Evolutionary conservation across 2,329 filamentous ascomycete species (phyloP), one percentile per base, ranked within the genome.

Genomic region (Helotiales sp.): DNA sequence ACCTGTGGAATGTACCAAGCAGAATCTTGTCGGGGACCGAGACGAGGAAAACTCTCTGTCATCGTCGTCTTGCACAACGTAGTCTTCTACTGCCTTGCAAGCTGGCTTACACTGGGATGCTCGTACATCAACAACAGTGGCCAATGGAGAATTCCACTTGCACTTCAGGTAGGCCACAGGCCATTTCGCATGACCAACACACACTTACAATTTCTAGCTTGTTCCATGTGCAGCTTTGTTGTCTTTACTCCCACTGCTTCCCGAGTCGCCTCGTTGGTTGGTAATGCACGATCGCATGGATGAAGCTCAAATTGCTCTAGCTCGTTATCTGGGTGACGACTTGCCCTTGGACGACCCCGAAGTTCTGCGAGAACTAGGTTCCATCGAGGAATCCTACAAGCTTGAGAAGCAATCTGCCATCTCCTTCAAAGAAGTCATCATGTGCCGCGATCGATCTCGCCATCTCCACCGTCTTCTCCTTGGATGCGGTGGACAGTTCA

Each of bases 21-120:
- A 15, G 62, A 65, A 42, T 61, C 60, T 3, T 59, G 52, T 29
- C 55, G 58, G 57, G 58, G 57, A 22, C 58, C 58, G 33, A 50
- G 58, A 50, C 46, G 62, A 38, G 62, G 62, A 50, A 65, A 65
- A 33, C 58, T 65, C 6, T 62, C 60, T 7, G 60, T 65, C 17
- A 65, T 63, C 17, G 62, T 63, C n/a, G 81, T 81, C 15, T 78
- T 80, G 2, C 57, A 83, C 29, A 82, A 83, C 61, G 81, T 80
- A 0, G 74, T 84, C 31, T 81, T 79, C 1, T 84, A 84, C 70
- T 85, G 82, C 80, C 75, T 85, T 54, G 81, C 59, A 13, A 61
- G 61, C 34, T 63, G 61, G 61, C 59, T 63, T 33, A 60, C 59
- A 17, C 52, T 63, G 15, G 59, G 31, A 17, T 59, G 56, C 42